A percentile compares a stretch with the other conserved stretches of the same genome.
phyloP scores from a whole-genome alignment of 1,139 yeast genomes.

The Zygosaccharomyces sapae region DNA sequence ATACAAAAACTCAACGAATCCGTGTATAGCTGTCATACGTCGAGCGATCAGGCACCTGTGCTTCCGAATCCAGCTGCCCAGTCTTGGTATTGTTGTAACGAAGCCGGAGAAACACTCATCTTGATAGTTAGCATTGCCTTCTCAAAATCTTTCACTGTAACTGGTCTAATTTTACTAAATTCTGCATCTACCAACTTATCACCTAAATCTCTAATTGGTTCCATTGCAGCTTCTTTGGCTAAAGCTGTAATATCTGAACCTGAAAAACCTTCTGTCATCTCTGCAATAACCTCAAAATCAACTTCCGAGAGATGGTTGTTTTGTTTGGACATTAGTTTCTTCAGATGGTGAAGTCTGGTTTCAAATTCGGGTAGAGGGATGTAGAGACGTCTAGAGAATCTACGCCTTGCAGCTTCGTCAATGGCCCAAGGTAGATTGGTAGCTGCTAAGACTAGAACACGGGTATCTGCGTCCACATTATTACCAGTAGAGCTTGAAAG shows the following conservation, averaged over 20 bases:
- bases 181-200: constrained; percentile 53
- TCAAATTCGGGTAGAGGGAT: constrained; percentile 64
- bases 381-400: constrained; percentile 58
- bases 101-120: constrained; percentile 55
- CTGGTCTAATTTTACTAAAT: constrained; percentile 51
- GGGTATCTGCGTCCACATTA: constrained; percentile 31
- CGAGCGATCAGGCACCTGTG: constrained; percentile 32
- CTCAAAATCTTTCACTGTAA: constrained; percentile 48
- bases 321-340: constrained; percentile 42
- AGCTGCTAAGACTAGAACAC: constrained; percentile 60
- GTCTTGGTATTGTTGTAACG: constrained; percentile 49
- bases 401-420: constrained; percentile 63
- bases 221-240: constrained; percentile 74
- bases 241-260: constrained; percentile 62
- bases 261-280: constrained; percentile 54
- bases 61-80: constrained; percentile 45
- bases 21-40: not conserved
- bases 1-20: too few relatives aligned
- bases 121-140: constrained; percentile 51
- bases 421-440: constrained; percentile 67
- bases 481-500: constrained; percentile 54
- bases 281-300: constrained; percentile 47
- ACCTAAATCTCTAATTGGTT: constrained; percentile 59
- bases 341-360: constrained; percentile 50
- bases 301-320: constrained; percentile 41